Conservation (phyloP, 306 rosid genomes). For the Senna tora region DNA sequence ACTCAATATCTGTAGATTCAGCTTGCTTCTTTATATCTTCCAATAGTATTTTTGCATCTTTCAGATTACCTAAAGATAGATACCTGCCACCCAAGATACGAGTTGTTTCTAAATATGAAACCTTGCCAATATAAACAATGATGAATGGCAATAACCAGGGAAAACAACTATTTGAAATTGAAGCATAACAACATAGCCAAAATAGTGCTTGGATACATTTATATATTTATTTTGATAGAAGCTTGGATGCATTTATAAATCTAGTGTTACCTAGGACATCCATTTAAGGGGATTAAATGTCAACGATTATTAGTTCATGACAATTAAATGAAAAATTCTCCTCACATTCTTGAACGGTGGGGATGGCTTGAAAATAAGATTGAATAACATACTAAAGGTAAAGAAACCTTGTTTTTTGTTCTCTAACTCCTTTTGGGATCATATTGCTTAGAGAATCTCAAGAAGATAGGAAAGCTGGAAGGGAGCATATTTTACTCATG, state of each 20-base stretch:
- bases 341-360: conserved; percentile 15
- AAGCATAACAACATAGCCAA: neutral
- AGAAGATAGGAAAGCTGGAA: too few species aligned
- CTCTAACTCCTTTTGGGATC: neutral
- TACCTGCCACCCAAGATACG: conserved; percentile 57
- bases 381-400: neutral
- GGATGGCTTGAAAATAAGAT: conserved; percentile 2
- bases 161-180: conserved; percentile 13
- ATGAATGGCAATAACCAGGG: conserved; percentile 21
- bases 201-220: conserved; percentile 19
- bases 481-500: too few species aligned
- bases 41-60: conserved; percentile 79
- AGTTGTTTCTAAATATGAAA: conserved; percentile 25
- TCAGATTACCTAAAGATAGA: conserved; percentile 75
- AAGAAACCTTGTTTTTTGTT: neutral
- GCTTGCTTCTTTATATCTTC: conserved; percentile 73
- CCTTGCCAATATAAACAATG: conserved; percentile 20
- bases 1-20: conserved; percentile 48
- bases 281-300: neutral
- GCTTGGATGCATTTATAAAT: conserved; percentile 5
- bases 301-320: conserved; percentile 5
- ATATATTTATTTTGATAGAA: too few species aligned
- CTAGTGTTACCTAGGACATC: neutral
- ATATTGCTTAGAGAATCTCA: too few species aligned
- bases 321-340: neutral